Evolutionary conservation across 176 grass and related monocot genomes (phyloP), one percentile per base, ranked within the genome.

Genomic region (Phoenix dactylifera): DNA sequence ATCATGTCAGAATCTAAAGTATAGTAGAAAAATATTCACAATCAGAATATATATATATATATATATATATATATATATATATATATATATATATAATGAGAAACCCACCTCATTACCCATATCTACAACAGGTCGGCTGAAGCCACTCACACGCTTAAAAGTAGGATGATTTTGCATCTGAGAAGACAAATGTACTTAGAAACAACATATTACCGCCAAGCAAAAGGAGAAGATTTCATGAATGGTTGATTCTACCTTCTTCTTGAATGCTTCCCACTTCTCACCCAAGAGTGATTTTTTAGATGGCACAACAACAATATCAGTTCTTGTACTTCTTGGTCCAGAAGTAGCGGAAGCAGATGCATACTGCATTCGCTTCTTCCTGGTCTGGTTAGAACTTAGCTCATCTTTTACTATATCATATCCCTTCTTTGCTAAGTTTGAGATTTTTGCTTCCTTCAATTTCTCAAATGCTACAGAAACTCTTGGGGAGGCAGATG

Each of bases 181-280:
- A 68, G 15, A 67, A 67, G 49, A 55, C 19, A 12, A 64, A 64
- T 18, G n/a, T 39, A 10, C 9, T 39, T 39, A 39, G 9, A 39
- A 39, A 39, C 7, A 39, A 39, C 7, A 39, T 12, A 39, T 39
- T 39, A 29, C 28, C 12, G 9, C 35, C 12, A 39, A 39, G 35
- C 35, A 39, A 39, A 39, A 7, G 9, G 2, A 39, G 10, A 39
- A 39, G 35, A 39, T 39, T 12, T 39, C 35, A 39, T 39, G 7
- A 39, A 39, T 10, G 35, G 10, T 64, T 25, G 68, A 9, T 48
- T 48, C 50, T 90, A 96, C 92, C 92, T 96, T 90, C 55, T 85
- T 83, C 76, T 91, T 96, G 6, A 96, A 49, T 55, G 80, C 58
- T 74, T 96, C 87, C 92, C 92, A 90, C 72, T 88, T 96, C 72